Evolutionary conservation across 176 grass and related monocot species (phyloP), one percentile per base, ranked within the genome.

Genomic region (Oryza meyeriana): DNA sequence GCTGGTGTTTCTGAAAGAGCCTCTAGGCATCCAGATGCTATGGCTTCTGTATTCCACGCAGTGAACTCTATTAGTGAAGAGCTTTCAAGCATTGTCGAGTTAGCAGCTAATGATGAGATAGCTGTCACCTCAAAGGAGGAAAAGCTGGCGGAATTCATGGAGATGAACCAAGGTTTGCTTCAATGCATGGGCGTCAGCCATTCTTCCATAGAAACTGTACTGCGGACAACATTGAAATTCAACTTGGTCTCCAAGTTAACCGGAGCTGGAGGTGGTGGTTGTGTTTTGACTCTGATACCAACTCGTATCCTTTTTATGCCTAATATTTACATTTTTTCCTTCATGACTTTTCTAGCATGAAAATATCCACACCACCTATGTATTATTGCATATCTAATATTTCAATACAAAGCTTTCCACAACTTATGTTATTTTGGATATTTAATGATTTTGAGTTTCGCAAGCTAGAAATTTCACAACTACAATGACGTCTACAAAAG

Each of bases 91-190:
- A 66, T 98, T 14, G 84, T 95, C 14, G 88, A 98, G 67, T 79
- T 84, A 69, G 82, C 68, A 64, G 88, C 90, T 16, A 61, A 31
- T 39, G 90, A 93, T 88, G 88, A 94, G 34, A 39, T 78, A 79
- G 66, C 81, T 44, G 65, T 93, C 35, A 92, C 81, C 55, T 84
- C 85, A 36, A 98, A 87, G 84, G 95, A 98, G 76, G 90, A 95
- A 33, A 95, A 91, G 68, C 69, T 98, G 81, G 81, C 89, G 75
- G 92, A 98, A 76, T 61, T 98, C 81, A 95, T 98, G 88, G 81
- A 91, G 83, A 98, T 98, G 92, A 98, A 95, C 64, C 95, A 98
- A 89, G 95, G 92, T 22, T 91, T 98, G 86, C 92, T 98, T 44
- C 92, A 93, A 64, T 95, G 92, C 85, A 93, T 98, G 87, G 95